Evolutionary conservation across 2,329 filamentous ascomycete species (phyloP).

Genomic region (Sclerotinia sclerotiorum): DNA sequence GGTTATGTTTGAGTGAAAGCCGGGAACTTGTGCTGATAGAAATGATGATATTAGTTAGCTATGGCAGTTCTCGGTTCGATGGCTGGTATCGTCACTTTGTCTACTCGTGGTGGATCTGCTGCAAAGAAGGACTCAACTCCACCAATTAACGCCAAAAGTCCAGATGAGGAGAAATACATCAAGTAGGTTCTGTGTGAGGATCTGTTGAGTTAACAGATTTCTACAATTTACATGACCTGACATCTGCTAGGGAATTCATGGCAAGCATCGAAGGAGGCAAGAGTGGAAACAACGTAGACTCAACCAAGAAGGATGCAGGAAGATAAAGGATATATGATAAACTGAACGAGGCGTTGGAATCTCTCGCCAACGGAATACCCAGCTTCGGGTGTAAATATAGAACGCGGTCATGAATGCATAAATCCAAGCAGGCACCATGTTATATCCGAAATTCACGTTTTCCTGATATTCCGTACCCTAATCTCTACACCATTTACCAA

Average conservation of each 20-base stretch:
- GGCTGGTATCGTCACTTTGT: constrained; percentile 26
- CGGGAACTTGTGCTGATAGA: constrained; percentile 27
- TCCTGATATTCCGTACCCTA: not conserved
- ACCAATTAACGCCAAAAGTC: constrained; percentile 41
- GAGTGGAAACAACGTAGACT: constrained; percentile 22
- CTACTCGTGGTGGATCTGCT: constrained; percentile 34
- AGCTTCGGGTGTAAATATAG: constrained; percentile 23
- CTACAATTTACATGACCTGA: not conserved
- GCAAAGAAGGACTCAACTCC: constrained; percentile 37
- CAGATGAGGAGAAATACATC: constrained; percentile 42
- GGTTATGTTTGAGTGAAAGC: not conserved
- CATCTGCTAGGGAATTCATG: constrained; percentile 23
- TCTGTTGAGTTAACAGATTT: not conserved
- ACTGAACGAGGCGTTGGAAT: not conserved
- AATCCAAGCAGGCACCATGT: constrained; percentile 8
- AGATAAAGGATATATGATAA: constrained; percentile 19
- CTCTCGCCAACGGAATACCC: constrained; percentile 10
- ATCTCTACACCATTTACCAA: not conserved
- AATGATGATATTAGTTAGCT: constrained; percentile 35
- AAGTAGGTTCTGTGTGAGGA: constrained; percentile 35
- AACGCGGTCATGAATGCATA: constrained; percentile 18
- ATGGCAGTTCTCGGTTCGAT: constrained; percentile 38
- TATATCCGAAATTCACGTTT: not conserved
- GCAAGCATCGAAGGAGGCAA: constrained; percentile 35
- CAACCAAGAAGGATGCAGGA: constrained; percentile 22